phyloP scores from a whole-genome alignment of 73 alveolate genomes.

The Durusdinium trenchii region DNA sequence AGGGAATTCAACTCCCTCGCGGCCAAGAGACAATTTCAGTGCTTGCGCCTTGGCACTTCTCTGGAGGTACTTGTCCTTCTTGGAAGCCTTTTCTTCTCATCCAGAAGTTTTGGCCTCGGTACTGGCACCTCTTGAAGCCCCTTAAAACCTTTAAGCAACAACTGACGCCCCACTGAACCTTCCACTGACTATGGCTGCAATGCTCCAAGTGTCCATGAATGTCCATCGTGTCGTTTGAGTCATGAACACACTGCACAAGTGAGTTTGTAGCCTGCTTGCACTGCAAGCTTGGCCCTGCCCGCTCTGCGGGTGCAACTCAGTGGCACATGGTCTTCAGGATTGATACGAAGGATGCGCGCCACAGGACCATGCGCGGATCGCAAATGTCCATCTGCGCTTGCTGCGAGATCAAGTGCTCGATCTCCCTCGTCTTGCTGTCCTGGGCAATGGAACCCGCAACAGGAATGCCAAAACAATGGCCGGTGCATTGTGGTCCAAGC shows the following conservation, averaged over 20 bases:
- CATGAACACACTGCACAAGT: no score
- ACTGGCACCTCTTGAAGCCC: not conserved
- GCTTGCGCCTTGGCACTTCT: not conserved
- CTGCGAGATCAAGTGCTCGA: slow-evolving; percentile 82
- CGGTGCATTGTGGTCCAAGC: not conserved
- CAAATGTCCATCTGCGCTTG: slow-evolving; percentile 94
- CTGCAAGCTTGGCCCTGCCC: not conserved
- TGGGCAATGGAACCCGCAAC: not conserved
- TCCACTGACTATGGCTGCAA: no score
- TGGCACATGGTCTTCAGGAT: slow-evolving; percentile 74
- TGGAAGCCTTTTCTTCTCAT: slow-evolving; percentile 75
- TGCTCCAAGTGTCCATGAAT: not conserved
- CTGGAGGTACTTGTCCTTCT: slow-evolving; percentile 36
- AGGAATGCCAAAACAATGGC: not conserved
- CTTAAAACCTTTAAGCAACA: not conserved
- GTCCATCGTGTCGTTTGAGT: no score
- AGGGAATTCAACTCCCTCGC: not conserved
- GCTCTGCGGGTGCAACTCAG: not conserved
- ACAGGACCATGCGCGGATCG: slow-evolving; percentile 91
- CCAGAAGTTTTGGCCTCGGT: slow-evolving; percentile 77
- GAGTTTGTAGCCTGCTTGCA: no score
- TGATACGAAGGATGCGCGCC: slow-evolving; percentile 90
- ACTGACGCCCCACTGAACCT: not conserved
- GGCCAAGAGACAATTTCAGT: slow-evolving; percentile 45
- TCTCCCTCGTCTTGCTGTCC: slow-evolving; percentile 87